Evolutionary conservation across 2,329 filamentous ascomycete genomes (phyloP), one percentile per base, ranked within the genome.

Genomic region (Fusarium sp.): DNA sequence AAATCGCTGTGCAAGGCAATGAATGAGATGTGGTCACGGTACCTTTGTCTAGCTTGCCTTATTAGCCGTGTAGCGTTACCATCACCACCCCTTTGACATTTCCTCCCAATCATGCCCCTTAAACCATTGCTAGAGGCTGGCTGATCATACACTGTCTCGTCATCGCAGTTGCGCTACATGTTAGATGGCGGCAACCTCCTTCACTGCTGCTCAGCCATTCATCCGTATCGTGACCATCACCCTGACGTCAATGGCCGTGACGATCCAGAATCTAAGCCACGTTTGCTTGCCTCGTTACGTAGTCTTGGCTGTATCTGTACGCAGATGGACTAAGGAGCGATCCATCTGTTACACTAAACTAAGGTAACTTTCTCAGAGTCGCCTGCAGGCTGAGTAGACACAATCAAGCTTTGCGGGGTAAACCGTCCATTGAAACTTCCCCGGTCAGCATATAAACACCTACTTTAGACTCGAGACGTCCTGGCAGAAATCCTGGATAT

Each of bases 381-480:
- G 26, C 49, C 46, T 43, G 31, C 46, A 49, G 34, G 39, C 44
- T 26, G 26, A 45, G 33, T 24, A 42, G 46, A 43, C 45, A 60
- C 40, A 63, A 50, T 58, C 57, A 72, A 69, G 48, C 65, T 75
- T 75, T 75, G 74, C 74, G 74, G 74, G 74, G 73, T 75, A 73
- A 66, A 65, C 58, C 63, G 44, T 64, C 52, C 49, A 54, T 56
- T 34, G 22, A 49, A 58, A 40, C 50, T 46, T 62, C 18, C 50
- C 31, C 40, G 38, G 43, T n/a, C 31, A 63, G 56, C 56, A 71
- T 71, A 71, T 71, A 71, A 71, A 69, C 42, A 45, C 43, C 53
- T 44, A 20, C 18, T 20, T 20, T 20, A 46, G 50, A 18, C 26
- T 36, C 50, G 53, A 28, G 18, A 45, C 54, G 14, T 20, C 40